Base-by-base conservation (phyloP, 1,284 basidiomycete species). In the Austropuccinia psidii region DNA sequence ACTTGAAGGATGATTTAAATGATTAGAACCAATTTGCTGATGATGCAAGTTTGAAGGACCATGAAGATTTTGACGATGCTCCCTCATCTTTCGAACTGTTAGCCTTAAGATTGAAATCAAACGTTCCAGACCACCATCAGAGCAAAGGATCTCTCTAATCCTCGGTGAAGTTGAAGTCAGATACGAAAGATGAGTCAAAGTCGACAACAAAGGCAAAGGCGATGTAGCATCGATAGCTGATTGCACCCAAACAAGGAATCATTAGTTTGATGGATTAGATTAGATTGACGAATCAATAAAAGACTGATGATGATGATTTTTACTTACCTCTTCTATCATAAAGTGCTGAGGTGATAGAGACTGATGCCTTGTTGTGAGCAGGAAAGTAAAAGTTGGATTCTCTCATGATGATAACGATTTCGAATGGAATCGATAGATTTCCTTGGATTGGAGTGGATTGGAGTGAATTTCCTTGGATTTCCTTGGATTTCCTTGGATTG, bases 321-420 rank as follows among this genome's bases (percentile, higher is more conserved):
- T 6, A 84, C 89, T 78, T 77, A 95, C 94, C 94, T 86, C 94
- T 84, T 78, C 95, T 85, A 83, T 98, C 95, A 80, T 98, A 98
- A 7, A 98, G 85, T 82, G 94, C 89, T 17, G 92, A 90, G 15
- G 92, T 91, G 76, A 98, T 96, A 79, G 90, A 92, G 66, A 97
- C 91, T 80, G 90, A 92, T 17, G 95, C 95, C 83, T 93, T 87
- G 84, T 96, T 96, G 84, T 95, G 93, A 55, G 88, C 87, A 33
- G 94, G 92, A 83, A 95, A 95, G 72, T 90, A 89, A 83, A 95
- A 94, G 85, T 96, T 98, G 79, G 91, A 91, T 82, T 98, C 94
- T 79, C 95, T 58, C 75, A 24, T 69, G 68, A 13, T 35, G 67
- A 47, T 57, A 57, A 24, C 15, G 69, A 73, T 37, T 62, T 29